phyloP scores from a whole-genome alignment of 805 yeast genomes.

The Isabelozyma rhagii region DNA sequence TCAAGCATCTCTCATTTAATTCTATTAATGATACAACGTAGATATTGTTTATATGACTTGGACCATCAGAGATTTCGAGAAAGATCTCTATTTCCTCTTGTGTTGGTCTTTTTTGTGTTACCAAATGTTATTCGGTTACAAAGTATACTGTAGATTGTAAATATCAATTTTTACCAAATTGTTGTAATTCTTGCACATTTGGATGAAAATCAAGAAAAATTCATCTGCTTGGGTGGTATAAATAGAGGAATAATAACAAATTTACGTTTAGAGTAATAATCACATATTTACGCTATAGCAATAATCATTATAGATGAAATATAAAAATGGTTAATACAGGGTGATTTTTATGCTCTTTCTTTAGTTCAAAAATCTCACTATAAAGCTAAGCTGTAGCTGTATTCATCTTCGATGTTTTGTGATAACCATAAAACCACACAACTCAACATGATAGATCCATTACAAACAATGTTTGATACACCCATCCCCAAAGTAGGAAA shows the following conservation, averaged over 20 bases:
- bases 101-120: too few species aligned
- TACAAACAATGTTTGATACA: constrained; percentile 77
- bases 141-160: background rate
- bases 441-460: constrained; percentile 79
- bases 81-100: background rate
- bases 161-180: background rate
- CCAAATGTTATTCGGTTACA: background rate
- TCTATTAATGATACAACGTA: background rate
- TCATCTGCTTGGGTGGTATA: too few species aligned
- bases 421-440: constrained; percentile 90
- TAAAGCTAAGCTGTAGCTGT: constrained; percentile 83
- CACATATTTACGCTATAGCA: background rate
- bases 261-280: too few species aligned
- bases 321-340: background rate
- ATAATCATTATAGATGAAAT: background rate
- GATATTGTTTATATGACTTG: background rate
- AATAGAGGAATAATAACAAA: too few species aligned
- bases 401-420: constrained; percentile 94
- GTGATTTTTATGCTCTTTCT: background rate
- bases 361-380: constrained; percentile 17
- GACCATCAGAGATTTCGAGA: background rate
- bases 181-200: background rate
- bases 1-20: background rate
- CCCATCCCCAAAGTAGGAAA: constrained; percentile 97
- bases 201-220: too few species aligned